Percentiles rank a stretch among this genome's conserved stretches.
Evolutionary conservation across 257 asterid species (phyloP).

Genomic region (Rubia yunnanensis): DNA sequence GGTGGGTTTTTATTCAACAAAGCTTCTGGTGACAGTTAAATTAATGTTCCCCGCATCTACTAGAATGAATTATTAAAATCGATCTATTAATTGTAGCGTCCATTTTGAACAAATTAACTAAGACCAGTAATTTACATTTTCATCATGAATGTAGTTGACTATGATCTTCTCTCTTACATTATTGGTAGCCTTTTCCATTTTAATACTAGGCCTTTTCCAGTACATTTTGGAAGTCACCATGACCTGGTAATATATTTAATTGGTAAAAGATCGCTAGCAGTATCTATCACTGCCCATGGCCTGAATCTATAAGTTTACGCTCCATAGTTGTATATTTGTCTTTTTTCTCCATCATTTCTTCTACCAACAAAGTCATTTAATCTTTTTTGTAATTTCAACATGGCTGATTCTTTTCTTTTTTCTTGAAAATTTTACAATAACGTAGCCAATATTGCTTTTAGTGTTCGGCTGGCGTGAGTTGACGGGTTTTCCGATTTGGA

Average conservation of each 20-base stretch:
- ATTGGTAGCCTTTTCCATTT: constrained; percentile 5
- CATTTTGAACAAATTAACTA: background rate
- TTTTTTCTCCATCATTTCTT: background rate
- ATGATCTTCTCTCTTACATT: constrained; percentile 7
- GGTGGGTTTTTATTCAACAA: too few species aligned
- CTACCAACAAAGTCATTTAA: background rate
- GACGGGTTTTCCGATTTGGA: background rate
- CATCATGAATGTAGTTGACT: constrained; percentile 8
- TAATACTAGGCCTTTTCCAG: background rate
- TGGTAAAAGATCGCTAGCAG: too few species aligned
- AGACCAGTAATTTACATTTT: background rate
- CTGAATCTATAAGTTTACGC: background rate
- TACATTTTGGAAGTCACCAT: background rate
- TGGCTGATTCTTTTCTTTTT: too few species aligned
- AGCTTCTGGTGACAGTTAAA: too few species aligned
- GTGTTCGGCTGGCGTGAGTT: too few species aligned
- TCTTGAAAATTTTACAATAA: too few species aligned
- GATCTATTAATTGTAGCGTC: background rate
- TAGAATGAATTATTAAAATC: background rate
- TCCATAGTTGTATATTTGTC: too few species aligned
- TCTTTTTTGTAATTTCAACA: too few species aligned
- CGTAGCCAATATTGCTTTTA: too few species aligned
- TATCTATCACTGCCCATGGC: too few species aligned
- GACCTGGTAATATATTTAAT: background rate
- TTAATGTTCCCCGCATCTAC: background rate